These are phyloP conservation scores for Trichoderma hamatum DNA, from an alignment of 2,329 filamentous ascomycete species.

Conservation along the genomic window DNA sequence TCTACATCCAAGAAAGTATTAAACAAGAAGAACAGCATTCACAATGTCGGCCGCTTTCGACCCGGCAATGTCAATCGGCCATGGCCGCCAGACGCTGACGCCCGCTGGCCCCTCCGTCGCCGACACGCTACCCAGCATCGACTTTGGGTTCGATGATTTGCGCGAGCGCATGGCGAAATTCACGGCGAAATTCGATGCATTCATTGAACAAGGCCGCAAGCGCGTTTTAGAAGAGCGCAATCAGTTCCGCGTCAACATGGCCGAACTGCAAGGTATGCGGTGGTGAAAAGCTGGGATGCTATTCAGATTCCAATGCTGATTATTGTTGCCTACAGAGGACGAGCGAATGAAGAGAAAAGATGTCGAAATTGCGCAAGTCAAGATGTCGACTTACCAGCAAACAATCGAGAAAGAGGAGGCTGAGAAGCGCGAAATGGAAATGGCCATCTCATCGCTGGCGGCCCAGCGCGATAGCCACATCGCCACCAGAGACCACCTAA, in stretches of 20 bases:
- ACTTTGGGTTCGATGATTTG: constrained; percentile 95
- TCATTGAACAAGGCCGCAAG: constrained; percentile 89
- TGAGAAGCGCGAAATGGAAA: constrained; percentile 75
- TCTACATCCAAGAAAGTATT: neutral
- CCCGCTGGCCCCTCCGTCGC: constrained; percentile 68
- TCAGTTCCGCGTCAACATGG: constrained; percentile 86
- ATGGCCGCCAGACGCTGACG: constrained; percentile 56
- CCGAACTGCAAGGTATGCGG: constrained; percentile 81
- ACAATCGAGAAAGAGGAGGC: constrained; percentile 75
- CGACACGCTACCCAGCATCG: constrained; percentile 81
- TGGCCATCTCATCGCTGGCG: constrained; percentile 60
- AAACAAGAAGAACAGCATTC: neutral
- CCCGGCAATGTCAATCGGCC: constrained; percentile 67
- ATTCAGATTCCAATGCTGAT: neutral
- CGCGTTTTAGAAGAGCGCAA: constrained; percentile 91
- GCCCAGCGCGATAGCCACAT: constrained; percentile 64
- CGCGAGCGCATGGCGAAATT: constrained; percentile 95
- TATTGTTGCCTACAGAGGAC: constrained; percentile 65
- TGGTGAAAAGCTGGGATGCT: neutral
- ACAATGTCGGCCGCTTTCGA: constrained; percentile 66
- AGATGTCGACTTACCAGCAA: constrained; percentile 70
- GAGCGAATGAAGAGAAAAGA: constrained; percentile 86
- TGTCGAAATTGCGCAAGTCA: constrained; percentile 78
- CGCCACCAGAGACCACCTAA: constrained; percentile 58
- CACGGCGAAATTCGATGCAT: constrained; percentile 85